Evolutionary conservation across 371 early-diverging fungal species (phyloP).

Genomic region (Actinomucor elegans): DNA sequence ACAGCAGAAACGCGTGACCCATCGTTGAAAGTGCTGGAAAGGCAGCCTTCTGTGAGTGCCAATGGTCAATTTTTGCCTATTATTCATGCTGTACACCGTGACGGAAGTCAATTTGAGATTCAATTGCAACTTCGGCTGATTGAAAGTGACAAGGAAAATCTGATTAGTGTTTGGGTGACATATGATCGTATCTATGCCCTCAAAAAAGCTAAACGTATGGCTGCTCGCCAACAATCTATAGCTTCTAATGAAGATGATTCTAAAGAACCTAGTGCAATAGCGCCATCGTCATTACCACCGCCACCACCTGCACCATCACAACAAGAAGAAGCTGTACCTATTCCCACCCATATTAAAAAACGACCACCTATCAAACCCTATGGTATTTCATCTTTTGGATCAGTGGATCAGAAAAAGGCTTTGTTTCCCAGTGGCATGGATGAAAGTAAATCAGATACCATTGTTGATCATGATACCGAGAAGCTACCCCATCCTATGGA

Average conservation of each 20-base stretch:
- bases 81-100: conserved; percentile 65
- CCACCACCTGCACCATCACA: background rate
- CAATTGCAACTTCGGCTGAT: conserved; percentile 64
- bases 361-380: conserved; percentile 20
- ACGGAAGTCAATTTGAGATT: conserved; percentile 60
- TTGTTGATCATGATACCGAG: background rate
- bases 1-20: background rate
- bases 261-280: background rate
- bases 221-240: background rate
- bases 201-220: conserved; percentile 2
- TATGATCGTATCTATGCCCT: conserved; percentile 55
- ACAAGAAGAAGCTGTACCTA: background rate
- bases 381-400: conserved; percentile 24
- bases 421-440: conserved; percentile 3
- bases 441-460: background rate
- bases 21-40: conserved; percentile 15
- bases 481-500: conserved; percentile 24
- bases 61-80: conserved; percentile 36
- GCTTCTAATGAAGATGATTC: background rate
- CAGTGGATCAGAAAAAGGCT: conserved; percentile 12
- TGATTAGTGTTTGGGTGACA: conserved; percentile 73
- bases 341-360: conserved; percentile 1
- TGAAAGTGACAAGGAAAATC: conserved; percentile 49
- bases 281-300: background rate
- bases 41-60: conserved; percentile 7